These are phyloP conservation scores for Mycotypha africana DNA, from an alignment of 371 early-diverging fungal species.

Conservation along the genomic window DNA sequence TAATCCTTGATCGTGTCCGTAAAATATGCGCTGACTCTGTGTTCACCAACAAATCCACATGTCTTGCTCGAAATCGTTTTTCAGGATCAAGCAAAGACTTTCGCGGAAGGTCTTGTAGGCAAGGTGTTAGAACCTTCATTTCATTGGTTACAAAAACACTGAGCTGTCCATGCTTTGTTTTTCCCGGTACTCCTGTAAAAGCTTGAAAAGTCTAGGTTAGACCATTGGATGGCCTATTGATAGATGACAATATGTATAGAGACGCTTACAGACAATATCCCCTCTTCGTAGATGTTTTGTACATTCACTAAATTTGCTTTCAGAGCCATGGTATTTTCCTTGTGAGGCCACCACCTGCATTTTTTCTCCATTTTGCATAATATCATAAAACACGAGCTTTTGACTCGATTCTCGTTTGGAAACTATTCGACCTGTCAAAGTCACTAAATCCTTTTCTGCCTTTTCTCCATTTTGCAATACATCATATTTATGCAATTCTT, in stretches of 20 bases:
- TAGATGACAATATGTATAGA: too few relatives aligned
- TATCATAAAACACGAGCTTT: conserved; percentile 70
- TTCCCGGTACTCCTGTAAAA: conserved; percentile 71
- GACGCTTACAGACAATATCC: conserved; percentile 58
- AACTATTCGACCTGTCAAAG: conserved; percentile 53
- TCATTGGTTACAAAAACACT: conserved; percentile 63
- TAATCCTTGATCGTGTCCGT: conserved; percentile 55
- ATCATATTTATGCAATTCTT: conserved; percentile 17
- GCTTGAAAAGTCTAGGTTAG: conserved; percentile 49
- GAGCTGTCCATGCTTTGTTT: conserved; percentile 79
- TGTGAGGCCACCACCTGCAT: conserved; percentile 69
- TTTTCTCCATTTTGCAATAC: conserved; percentile 26
- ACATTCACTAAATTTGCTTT: conserved; percentile 37
- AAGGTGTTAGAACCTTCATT: conserved; percentile 81
- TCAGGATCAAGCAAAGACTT: conserved; percentile 37
- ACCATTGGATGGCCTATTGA: too few relatives aligned
- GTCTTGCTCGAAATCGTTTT: conserved; percentile 78
- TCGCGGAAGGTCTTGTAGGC: conserved; percentile 80
- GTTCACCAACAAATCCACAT: conserved; percentile 90
- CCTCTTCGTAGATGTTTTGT: conserved; percentile 52
- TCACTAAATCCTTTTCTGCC: conserved; percentile 22
- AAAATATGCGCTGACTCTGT: conserved; percentile 53
- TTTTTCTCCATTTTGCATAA: conserved; percentile 55
- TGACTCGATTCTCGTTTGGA: conserved; percentile 67
- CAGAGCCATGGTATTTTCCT: conserved; percentile 32